phyloP scores from a whole-genome alignment of 75 land plant genomes.

The Pseudotsuga menziesii region DNA sequence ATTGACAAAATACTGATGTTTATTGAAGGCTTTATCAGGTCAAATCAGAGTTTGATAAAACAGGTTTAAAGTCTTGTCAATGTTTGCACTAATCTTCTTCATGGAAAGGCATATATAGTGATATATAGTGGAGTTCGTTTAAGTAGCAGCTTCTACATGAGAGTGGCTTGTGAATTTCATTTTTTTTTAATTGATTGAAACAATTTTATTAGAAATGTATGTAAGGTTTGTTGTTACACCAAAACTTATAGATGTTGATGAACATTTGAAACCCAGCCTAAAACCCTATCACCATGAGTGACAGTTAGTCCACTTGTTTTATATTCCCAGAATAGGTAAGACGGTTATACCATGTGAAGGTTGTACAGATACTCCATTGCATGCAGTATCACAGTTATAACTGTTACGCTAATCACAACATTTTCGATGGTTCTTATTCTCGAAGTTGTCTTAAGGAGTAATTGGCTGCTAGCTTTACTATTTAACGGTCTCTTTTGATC shows the following conservation, averaged over 20 bases:
- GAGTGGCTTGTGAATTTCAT: constrained; percentile 63
- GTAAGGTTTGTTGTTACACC: no score
- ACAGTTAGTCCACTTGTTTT: no score
- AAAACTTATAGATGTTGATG: no score
- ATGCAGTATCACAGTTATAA: constrained; percentile 64
- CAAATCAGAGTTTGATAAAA: constrained; percentile 34
- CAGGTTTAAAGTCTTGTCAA: constrained; percentile 40
- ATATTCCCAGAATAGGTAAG: no score
- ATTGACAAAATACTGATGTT: constrained; percentile 49
- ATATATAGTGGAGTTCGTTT: constrained; percentile 39
- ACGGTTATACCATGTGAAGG: no score
- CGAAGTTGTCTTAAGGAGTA: constrained; percentile 74
- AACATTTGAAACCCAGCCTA: no score
- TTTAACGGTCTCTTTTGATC: no score
- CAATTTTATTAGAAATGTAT: no score
- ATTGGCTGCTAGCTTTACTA: constrained; percentile 37
- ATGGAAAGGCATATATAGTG: constrained; percentile 44
- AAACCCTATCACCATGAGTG: no score
- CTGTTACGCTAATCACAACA: constrained; percentile 74
- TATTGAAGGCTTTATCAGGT: constrained; percentile 45
- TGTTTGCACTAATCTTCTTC: constrained; percentile 47
- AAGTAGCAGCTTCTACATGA: constrained; percentile 40
- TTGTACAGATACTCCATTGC: no score
- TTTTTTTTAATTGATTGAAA: constrained; percentile 17
- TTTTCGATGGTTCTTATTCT: constrained; percentile 67